Evolutionary conservation across 2,329 filamentous ascomycete genomes (phyloP), one percentile per base, ranked within the genome.

Genomic region (Diaporthe citri): DNA sequence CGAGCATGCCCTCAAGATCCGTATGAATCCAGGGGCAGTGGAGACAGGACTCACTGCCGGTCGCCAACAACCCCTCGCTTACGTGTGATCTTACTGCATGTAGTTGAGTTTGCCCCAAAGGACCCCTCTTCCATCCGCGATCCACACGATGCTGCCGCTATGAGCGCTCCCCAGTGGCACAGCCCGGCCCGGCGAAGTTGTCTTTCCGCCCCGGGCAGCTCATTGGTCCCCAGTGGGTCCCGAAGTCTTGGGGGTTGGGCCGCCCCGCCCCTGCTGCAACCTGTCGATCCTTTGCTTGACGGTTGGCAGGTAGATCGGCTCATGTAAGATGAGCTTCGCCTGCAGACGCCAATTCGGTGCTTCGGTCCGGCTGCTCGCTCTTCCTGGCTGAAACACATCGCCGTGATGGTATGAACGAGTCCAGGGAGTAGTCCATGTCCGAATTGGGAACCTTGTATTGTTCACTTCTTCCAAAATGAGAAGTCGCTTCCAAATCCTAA

Each of bases 21-120:
- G 59, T 64, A 67, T 34, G 39, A 67, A 67, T 51, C 43, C 43
- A 67, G 62, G 62, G 62, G 43, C 62, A 67, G 62, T 67, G 62
- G 62, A 52, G 62, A 67, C 31, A 25, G 12, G 31, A 39, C 46
- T 7, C 20, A 36, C 22, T 25, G 62, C 43, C 31, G 43, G 43
- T 51, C 13, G 13, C 62, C 62, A 51, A 52, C 43, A 39, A 17
- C 28, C 62, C 62, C 62, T 67, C 62, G 62, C 62, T 67, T 67
- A 52, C 62, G 43, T 36, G 20, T 67, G 62, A 67, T 46, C 62
- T 67, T 36, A 67, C 62, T 51, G 62, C 62, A 36, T 67, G n/a
- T 36, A 36, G 60, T 31, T 51, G 41, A n/a, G 12, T 48, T 12
- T 28, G 20, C 39, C 15, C 31, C 43, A 66, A n/a, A 34, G 20